A percentile compares a stretch with the other conserved stretches of the same genome.
phyloP scores from a whole-genome alignment of 2,329 filamentous ascomycete species.

The Capronia americana region DNA sequence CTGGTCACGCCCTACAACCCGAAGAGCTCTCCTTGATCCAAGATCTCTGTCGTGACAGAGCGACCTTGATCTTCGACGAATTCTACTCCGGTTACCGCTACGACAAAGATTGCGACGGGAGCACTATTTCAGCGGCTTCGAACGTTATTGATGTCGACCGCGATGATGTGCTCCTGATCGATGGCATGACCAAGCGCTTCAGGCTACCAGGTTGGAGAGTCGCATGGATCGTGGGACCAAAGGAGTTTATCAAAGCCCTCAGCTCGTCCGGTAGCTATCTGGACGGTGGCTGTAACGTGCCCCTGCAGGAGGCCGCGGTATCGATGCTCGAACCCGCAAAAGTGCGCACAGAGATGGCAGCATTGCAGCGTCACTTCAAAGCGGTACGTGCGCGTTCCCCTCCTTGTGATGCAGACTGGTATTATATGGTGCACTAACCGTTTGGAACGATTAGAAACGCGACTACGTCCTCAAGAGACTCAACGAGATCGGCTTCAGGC shows the following conservation, averaged over 20 bases:
- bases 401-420: neutral
- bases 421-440: neutral
- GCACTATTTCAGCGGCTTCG: constrained; percentile 84
- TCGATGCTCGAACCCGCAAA: constrained; percentile 86
- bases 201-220: constrained; percentile 95
- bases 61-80: constrained; percentile 92
- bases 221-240: constrained; percentile 93
- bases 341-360: constrained; percentile 84
- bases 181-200: constrained; percentile 96
- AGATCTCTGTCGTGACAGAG: constrained; percentile 86
- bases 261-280: constrained; percentile 92
- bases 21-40: constrained; percentile 89
- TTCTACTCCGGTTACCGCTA: constrained; percentile 98
- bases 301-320: constrained; percentile 92
- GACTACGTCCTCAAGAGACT: constrained; percentile 86
- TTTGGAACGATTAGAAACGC: constrained; percentile 68
- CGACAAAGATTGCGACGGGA: constrained; percentile 87
- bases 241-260: constrained; percentile 94
- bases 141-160: constrained; percentile 87
- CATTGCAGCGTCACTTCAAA: constrained; percentile 86
- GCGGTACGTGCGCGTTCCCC: neutral
- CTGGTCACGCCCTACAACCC: constrained; percentile 83
- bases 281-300: constrained; percentile 91
- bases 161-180: constrained; percentile 91
- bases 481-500: constrained; percentile 78